A percentile compares a stretch with the other conserved stretches of the same genome.
Evolutionary conservation across 2,329 filamentous ascomycete species (phyloP).

Genomic region (Fusarium burgessii): DNA sequence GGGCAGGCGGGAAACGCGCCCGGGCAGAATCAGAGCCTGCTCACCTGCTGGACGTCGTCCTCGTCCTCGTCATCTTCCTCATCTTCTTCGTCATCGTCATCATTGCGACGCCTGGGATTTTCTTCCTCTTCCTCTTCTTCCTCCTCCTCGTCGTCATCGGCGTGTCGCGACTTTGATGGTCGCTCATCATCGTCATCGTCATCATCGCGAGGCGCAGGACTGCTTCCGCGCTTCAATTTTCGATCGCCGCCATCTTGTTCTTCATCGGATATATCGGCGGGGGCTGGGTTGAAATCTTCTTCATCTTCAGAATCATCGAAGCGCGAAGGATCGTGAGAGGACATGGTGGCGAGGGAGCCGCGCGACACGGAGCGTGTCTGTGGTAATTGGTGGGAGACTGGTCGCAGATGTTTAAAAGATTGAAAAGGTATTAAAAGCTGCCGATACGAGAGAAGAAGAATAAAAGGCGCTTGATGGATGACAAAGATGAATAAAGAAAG

Average conservation of each 20-base stretch:
- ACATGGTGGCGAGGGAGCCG: slow-evolving; percentile 49
- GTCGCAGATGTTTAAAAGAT: slow-evolving; percentile 7
- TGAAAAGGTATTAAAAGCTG: slow-evolving; percentile 9
- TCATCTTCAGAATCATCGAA: slow-evolving; percentile 80
- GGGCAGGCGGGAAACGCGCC: slow-evolving; percentile 1
- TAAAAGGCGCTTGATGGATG: slow-evolving; percentile 33
- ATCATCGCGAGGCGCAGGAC: slow-evolving; percentile 49
- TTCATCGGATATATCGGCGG: slow-evolving; percentile 77
- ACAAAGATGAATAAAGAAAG: slow-evolving; percentile 36
- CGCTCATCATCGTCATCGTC: slow-evolving; percentile 55
- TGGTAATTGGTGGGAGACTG: not conserved
- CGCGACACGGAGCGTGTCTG: slow-evolving; percentile 40
- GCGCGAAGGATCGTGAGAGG: slow-evolving; percentile 62
- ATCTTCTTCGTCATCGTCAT: slow-evolving; percentile 67
- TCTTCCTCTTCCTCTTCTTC: slow-evolving; percentile 52
- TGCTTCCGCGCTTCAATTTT: slow-evolving; percentile 56
- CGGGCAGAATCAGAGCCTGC: slow-evolving; percentile 1
- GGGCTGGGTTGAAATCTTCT: slow-evolving; percentile 88
- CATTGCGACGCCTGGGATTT: slow-evolving; percentile 52
- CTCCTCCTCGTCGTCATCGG: slow-evolving; percentile 60
- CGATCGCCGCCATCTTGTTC: slow-evolving; percentile 57
- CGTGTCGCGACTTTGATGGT: slow-evolving; percentile 45
- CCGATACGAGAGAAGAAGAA: slow-evolving; percentile 11
- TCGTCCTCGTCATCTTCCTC: slow-evolving; percentile 72
- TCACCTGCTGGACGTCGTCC: slow-evolving; percentile 75